Evolutionary conservation across 2,329 filamentous ascomycete species (phyloP).

Genomic region (Aspergillus bombycis): DNA sequence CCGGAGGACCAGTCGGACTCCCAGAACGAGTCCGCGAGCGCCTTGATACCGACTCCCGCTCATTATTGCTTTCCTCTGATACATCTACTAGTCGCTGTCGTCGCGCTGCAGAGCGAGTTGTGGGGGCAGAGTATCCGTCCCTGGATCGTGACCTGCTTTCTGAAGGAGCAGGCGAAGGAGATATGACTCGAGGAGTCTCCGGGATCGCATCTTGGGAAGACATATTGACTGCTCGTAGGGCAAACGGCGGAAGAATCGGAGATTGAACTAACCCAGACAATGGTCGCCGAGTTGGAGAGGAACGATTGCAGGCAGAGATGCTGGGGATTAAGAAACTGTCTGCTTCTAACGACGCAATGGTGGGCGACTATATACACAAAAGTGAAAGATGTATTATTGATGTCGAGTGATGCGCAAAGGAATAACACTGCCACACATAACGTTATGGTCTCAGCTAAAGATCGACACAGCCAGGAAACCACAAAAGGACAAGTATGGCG

Average conservation of each 20-base stretch:
- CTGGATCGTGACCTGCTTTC: slow-evolving; percentile 48
- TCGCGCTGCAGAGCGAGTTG: slow-evolving; percentile 72
- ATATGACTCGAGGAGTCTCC: slow-evolving; percentile 82
- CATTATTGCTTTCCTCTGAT: slow-evolving; percentile 49
- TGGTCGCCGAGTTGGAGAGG: slow-evolving; percentile 23
- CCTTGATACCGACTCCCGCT: slow-evolving; percentile 56
- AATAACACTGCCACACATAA: slow-evolving; percentile 22
- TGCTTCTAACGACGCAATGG: slow-evolving; percentile 36
- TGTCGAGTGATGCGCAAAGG: slow-evolving; percentile 10
- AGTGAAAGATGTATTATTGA: slow-evolving; percentile 11
- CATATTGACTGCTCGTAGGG: slow-evolving; percentile 43
- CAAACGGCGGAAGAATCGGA: slow-evolving; percentile 54
- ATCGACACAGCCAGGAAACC: slow-evolving; percentile 9
- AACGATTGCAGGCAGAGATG: slow-evolving; percentile 27
- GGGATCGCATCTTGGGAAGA: slow-evolving; percentile 63
- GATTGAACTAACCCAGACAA: slow-evolving; percentile 29
- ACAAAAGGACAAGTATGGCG: neutral
- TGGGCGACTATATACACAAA: slow-evolving; percentile 29
- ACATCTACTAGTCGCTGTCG: slow-evolving; percentile 56
- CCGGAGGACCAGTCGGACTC: slow-evolving; percentile 28
- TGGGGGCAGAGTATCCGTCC: slow-evolving; percentile 71
- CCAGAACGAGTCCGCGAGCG: slow-evolving; percentile 69
- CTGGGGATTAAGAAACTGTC: slow-evolving; percentile 21
- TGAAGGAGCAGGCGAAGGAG: slow-evolving; percentile 76
- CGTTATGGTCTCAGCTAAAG: slow-evolving; percentile 13